These are phyloP conservation scores for Macrocystidia cucumis DNA, from an alignment of 1,284 basidiomycete genomes.

Conservation along the genomic window DNA sequence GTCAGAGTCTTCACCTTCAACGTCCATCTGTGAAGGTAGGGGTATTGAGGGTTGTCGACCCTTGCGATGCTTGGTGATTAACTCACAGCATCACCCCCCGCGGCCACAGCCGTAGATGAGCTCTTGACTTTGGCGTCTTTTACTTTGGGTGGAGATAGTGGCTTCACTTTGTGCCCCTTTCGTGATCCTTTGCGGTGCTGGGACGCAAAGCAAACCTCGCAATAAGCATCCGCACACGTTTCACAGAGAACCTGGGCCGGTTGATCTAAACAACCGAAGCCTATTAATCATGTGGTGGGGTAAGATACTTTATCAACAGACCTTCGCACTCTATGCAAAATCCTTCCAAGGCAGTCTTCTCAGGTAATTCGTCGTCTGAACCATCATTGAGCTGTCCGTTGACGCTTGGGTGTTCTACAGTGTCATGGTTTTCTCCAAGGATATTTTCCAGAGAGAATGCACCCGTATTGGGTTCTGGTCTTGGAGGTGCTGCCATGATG, in stretches of 20 bases:
- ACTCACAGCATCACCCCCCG: slow-evolving; percentile 5
- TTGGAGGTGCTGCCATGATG: slow-evolving; percentile 11
- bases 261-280: slow-evolving; percentile 48
- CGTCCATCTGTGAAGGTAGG: slow-evolving; percentile 34
- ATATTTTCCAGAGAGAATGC: slow-evolving; percentile 61
- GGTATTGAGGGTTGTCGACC: too few species aligned
- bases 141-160: slow-evolving; percentile 24
- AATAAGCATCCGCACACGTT: slow-evolving; percentile 63
- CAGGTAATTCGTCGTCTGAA: slow-evolving; percentile 58
- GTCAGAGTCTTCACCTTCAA: slow-evolving; percentile 36
- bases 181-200: slow-evolving; percentile 75
- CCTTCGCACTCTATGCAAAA: slow-evolving; percentile 81
- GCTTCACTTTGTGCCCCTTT: slow-evolving; percentile 52
- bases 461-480: slow-evolving; percentile 10
- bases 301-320: slow-evolving; percentile 20
- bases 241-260: slow-evolving; percentile 69
- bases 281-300: slow-evolving; percentile 3
- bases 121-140: slow-evolving; percentile 10
- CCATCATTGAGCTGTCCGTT: slow-evolving; percentile 34
- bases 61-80: not conserved
- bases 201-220: slow-evolving; percentile 76
- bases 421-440: slow-evolving; percentile 50
- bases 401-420: slow-evolving; percentile 42
- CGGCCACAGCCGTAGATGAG: slow-evolving; percentile 15
- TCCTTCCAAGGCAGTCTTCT: slow-evolving; percentile 46